A percentile compares a stretch with the other conserved stretches of the same genome.
Evolutionary conservation across 495 filamentous ascomycete genomes (phyloP).

Genomic region (Penicillium malachiteum): DNA sequence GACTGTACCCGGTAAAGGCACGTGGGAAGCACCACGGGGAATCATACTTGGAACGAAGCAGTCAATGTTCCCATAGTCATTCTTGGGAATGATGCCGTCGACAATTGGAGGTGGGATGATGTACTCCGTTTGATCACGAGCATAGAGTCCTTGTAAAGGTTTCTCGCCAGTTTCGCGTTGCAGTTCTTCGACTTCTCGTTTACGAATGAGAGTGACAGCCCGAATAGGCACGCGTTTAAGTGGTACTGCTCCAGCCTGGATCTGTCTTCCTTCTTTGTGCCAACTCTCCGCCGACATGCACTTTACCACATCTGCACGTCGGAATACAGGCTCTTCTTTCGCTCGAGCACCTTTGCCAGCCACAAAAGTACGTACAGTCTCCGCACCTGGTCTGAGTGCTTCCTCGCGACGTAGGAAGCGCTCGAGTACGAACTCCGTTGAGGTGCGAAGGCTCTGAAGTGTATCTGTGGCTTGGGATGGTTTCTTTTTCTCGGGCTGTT

Average conservation of each 20-base stretch:
- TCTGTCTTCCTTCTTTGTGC: conserved; percentile 91
- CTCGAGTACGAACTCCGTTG: conserved; percentile 78
- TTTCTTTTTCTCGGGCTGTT: conserved; percentile 69
- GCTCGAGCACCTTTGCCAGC: conserved; percentile 64
- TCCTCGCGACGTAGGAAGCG: conserved; percentile 92
- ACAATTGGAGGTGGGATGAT: conserved; percentile 83
- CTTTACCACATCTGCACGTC: conserved; percentile 72
- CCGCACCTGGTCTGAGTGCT: conserved; percentile 68
- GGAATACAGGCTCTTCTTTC: conserved; percentile 77
- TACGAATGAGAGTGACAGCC: conserved; percentile 83
- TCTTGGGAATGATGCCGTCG: conserved; percentile 88
- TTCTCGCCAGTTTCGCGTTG: conserved; percentile 77
- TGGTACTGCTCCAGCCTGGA: conserved; percentile 66
- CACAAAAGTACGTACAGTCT: conserved; percentile 71
- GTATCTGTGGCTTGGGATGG: conserved; percentile 69
- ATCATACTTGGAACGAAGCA: conserved; percentile 93
- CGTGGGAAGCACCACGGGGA: conserved; percentile 76
- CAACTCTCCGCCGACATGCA: conserved; percentile 94
- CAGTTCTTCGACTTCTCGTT: conserved; percentile 84
- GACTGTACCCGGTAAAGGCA: conserved; percentile 73
- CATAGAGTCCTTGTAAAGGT: conserved; percentile 81
- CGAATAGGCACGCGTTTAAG: conserved; percentile 87
- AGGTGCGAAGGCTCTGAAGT: conserved; percentile 82
- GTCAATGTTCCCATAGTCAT: conserved; percentile 95
- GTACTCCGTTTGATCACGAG: conserved; percentile 84